A percentile compares a stretch with the other conserved stretches of the same genome.
Conservation (phyloP, 78 protist genomes). For the Tieghemostelium lacteum region DNA sequence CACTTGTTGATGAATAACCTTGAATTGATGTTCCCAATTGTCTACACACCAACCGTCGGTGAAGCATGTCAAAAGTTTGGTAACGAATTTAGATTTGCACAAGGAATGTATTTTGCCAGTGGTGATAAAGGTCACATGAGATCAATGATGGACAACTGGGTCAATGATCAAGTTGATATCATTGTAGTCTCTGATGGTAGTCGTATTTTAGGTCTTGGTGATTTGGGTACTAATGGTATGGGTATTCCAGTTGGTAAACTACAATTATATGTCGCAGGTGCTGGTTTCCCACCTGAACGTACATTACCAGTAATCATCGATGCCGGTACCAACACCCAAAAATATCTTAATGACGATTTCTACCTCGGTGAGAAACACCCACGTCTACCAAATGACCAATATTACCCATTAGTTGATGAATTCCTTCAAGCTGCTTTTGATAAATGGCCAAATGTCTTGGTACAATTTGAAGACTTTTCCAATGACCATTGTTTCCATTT, state of each 20-base stretch:
- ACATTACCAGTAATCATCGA: slow-evolving; percentile 97
- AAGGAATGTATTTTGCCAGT: slow-evolving; percentile 91
- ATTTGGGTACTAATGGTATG: slow-evolving; percentile 97
- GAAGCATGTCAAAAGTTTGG: slow-evolving; percentile 95
- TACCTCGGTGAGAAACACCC: slow-evolving; percentile 92
- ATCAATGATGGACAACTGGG: slow-evolving; percentile 89
- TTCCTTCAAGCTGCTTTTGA: slow-evolving; percentile 88
- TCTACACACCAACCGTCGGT: slow-evolving; percentile 97
- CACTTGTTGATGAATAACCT: slow-evolving; percentile 80
- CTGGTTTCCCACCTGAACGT: slow-evolving; percentile 87
- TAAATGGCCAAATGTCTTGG: slow-evolving; percentile 85
- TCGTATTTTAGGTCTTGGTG: slow-evolving; percentile 99
- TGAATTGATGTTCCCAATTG: slow-evolving; percentile 88
- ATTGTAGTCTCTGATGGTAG: slow-evolving; percentile 98
- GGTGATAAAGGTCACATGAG: slow-evolving; percentile 86
- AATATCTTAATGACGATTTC: slow-evolving; percentile 84
- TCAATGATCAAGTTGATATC: slow-evolving; percentile 79
- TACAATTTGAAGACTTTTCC: slow-evolving; percentile 97
- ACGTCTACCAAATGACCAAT: slow-evolving; percentile 82
- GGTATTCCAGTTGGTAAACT: slow-evolving; percentile 98
- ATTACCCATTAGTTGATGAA: slow-evolving; percentile 92
- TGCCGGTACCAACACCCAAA: slow-evolving; percentile 95
- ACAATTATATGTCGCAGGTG: slow-evolving; percentile 92
- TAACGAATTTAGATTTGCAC: slow-evolving; percentile 72
- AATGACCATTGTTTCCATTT: slow-evolving; percentile 88